Percentiles rank a stretch among this genome's conserved stretches.
Conservation (phyloP, 495 filamentous ascomycete genomes). For the Neurospora sp. region DNA sequence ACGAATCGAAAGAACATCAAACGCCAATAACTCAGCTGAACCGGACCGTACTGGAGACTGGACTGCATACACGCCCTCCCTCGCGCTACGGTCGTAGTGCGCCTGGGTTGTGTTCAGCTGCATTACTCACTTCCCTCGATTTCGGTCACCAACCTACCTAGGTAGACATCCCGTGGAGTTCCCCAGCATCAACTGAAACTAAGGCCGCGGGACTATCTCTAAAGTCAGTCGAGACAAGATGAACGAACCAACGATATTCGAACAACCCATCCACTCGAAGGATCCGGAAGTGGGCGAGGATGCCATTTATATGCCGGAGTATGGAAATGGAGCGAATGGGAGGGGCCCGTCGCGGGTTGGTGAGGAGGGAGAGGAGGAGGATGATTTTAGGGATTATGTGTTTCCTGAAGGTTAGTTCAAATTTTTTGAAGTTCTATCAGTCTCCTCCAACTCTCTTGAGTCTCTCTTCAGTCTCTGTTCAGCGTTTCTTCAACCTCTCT, state of each 20-base stretch:
- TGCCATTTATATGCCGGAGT: background rate
- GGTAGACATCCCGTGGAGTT: background rate
- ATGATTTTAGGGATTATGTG: constrained; percentile 27
- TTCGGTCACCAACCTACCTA: background rate
- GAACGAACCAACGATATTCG: constrained; percentile 28
- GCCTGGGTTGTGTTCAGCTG: background rate
- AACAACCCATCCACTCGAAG: constrained; percentile 20
- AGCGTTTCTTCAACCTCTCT: background rate
- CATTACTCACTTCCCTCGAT: background rate
- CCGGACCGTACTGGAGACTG: too few species aligned
- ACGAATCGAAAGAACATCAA: too few species aligned
- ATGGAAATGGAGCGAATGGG: background rate
- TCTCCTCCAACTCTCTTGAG: background rate
- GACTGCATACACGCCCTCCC: background rate
- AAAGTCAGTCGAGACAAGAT: constrained; percentile 2
- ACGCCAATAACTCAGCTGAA: too few species aligned
- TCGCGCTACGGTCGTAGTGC: background rate
- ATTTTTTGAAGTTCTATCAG: background rate
- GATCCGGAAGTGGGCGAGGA: constrained; percentile 11
- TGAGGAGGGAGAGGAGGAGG: background rate
- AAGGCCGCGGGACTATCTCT: background rate
- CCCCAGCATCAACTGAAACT: background rate
- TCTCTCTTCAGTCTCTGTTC: background rate
- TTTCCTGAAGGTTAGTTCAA: constrained; percentile 24
- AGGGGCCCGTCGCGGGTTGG: background rate